A percentile compares a stretch with the other conserved stretches of the same genome.
phyloP scores from a whole-genome alignment of 805 yeast genomes.

The Saturnispora saitoi region DNA sequence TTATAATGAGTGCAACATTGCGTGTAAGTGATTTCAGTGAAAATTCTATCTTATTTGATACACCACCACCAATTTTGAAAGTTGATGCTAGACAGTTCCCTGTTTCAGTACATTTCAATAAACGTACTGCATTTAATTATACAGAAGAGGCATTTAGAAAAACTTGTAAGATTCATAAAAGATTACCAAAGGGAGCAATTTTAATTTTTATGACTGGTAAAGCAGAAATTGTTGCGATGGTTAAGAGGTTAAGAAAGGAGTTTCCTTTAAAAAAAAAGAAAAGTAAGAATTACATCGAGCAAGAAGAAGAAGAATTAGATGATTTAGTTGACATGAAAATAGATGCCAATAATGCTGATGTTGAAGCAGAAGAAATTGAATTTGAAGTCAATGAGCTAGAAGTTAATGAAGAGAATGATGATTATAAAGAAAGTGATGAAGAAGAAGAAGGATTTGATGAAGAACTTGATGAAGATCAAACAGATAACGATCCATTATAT shows the following conservation, averaged over 20 bases:
- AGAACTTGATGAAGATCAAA: conserved; percentile 57
- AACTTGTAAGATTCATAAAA: conserved; percentile 76
- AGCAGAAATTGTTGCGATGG: conserved; percentile 75
- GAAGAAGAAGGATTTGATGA: conserved; percentile 68
- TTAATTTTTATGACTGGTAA: conserved; percentile 91
- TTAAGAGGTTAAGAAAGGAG: conserved; percentile 55
- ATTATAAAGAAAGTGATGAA: conserved; percentile 34
- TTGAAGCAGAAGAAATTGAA: conserved; percentile 86
- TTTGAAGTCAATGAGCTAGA: conserved; percentile 36
- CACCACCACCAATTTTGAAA: conserved; percentile 78
- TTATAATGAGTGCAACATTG: conserved; percentile 95
- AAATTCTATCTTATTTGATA: conserved; percentile 55
- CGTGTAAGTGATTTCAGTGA: conserved; percentile 91
- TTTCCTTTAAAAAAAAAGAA: conserved; percentile 46
- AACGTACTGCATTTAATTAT: conserved; percentile 69
- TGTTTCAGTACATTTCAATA: conserved; percentile 83
- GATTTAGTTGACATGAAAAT: conserved; percentile 39
- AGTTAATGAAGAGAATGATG: conserved; percentile 34
- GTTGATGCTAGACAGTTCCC: conserved; percentile 94
- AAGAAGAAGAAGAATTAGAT: conserved; percentile 22
- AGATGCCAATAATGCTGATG: conserved; percentile 50
- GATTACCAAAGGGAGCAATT: conserved; percentile 90
- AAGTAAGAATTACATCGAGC: conserved; percentile 6
- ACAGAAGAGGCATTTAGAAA: conserved; percentile 80
- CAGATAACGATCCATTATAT: conserved; percentile 69